Evolutionary conservation across 371 early-diverging fungal species (phyloP).

Genomic region (Zopfochytrium polystomum): DNA sequence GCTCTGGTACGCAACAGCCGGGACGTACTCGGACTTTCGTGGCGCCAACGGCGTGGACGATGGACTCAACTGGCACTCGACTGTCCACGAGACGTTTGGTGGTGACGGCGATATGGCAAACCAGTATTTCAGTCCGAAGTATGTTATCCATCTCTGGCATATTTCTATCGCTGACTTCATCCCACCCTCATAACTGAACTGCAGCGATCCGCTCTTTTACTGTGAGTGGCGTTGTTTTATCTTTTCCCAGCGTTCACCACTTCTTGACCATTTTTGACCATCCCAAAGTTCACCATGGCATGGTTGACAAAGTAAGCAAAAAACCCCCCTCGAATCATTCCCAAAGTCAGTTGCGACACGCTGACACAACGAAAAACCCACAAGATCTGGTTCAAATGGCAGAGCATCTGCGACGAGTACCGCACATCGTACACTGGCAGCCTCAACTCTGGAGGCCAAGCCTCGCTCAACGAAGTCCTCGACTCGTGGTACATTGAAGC

Average conservation of each 20-base stretch:
- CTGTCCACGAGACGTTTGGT: conserved; percentile 9
- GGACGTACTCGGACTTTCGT: too few species aligned
- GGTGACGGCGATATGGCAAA: conserved; percentile 25
- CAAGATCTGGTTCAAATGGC: too few species aligned
- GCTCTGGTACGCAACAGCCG: too few species aligned
- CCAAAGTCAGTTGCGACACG: too few species aligned
- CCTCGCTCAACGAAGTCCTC: too few species aligned
- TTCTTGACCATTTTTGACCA: not conserved
- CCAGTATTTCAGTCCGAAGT: not conserved
- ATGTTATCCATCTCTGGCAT: too few species aligned
- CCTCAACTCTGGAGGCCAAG: too few species aligned
- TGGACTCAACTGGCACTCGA: conserved; percentile 1
- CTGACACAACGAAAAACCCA: too few species aligned
- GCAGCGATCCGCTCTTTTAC: conserved; percentile 27
- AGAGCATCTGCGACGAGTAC: too few species aligned
- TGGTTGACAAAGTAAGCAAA: conserved; percentile 27
- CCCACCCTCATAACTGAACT: conserved; percentile 5
- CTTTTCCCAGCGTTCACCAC: not conserved
- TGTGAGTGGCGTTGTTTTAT: not conserved
- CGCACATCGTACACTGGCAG: too few species aligned
- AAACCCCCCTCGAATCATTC: too few species aligned
- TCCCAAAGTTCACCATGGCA: conserved; percentile 29
- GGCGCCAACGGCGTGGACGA: not conserved
- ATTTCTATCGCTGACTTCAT: not conserved
- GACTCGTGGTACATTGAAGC: too few species aligned